A percentile compares a stretch with the other conserved stretches of the same genome.
Evolutionary conservation across 2,329 filamentous ascomycete species (phyloP).

Genomic region (Ilyonectria mors-panacis): DNA sequence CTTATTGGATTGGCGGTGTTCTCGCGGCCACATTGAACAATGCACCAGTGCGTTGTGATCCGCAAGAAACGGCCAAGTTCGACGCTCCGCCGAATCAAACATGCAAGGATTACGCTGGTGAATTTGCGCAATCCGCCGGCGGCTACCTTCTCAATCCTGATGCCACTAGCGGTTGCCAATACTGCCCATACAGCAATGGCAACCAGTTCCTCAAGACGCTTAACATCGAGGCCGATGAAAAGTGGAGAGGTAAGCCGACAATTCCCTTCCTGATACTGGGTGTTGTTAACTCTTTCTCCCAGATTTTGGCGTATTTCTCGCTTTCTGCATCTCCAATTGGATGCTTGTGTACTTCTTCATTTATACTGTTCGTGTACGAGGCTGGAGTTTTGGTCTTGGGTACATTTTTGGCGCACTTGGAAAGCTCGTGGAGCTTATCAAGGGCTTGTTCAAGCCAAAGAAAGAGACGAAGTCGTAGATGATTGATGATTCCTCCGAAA

Average conservation of each 20-base stretch:
- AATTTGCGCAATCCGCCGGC: conserved; percentile 61
- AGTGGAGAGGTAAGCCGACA: conserved; percentile 66
- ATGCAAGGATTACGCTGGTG: conserved; percentile 74
- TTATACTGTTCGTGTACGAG: conserved; percentile 78
- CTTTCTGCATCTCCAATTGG: conserved; percentile 80
- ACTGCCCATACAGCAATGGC: conserved; percentile 73
- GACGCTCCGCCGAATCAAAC: conserved; percentile 75
- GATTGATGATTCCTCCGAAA: not conserved
- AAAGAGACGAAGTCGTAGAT: not conserved
- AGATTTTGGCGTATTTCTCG: conserved; percentile 79
- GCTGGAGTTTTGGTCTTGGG: conserved; percentile 80
- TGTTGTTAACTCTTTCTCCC: not conserved
- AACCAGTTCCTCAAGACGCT: conserved; percentile 75
- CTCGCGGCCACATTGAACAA: conserved; percentile 39
- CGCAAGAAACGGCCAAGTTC: conserved; percentile 60
- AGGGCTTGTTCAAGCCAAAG: conserved; percentile 32
- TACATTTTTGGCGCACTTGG: conserved; percentile 37
- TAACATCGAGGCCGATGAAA: conserved; percentile 67
- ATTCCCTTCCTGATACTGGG: not conserved
- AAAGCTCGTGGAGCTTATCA: conserved; percentile 37
- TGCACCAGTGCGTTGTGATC: conserved; percentile 57
- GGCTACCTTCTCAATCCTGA: conserved; percentile 77
- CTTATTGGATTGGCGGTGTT: conserved; percentile 42
- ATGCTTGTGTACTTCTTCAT: conserved; percentile 82
- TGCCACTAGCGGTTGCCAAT: conserved; percentile 73